These are phyloP conservation scores for Tulasnella calospora DNA, from an alignment of 768 basidiomycete genomes.

Conservation along the genomic window DNA sequence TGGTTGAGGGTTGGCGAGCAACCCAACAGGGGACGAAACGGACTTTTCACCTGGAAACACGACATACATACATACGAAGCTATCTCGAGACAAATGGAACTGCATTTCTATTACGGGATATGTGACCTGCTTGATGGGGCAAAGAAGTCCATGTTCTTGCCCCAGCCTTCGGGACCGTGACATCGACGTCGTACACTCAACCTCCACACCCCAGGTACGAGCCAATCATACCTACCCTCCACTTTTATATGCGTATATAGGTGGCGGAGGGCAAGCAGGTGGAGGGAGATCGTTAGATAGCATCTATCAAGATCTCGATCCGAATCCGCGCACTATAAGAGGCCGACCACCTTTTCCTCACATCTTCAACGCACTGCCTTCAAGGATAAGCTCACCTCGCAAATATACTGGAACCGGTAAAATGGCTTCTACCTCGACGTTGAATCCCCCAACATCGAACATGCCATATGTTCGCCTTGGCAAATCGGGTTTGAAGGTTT, in stretches of 20 bases:
- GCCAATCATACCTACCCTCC: not conserved
- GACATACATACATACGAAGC: too few species aligned
- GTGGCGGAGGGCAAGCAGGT: not conserved
- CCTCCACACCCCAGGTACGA: not conserved
- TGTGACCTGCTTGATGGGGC: too few species aligned
- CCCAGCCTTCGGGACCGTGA: too few species aligned
- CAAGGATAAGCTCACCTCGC: not conserved
- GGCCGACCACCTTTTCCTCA: not conserved
- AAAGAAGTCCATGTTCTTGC: too few species aligned
- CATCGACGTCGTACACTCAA: not conserved
- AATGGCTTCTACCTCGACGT: not conserved
- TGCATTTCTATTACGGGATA: too few species aligned
- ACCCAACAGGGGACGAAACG: too few species aligned
- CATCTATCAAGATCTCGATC: not conserved
- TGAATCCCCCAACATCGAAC: not conserved
- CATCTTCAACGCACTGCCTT: not conserved
- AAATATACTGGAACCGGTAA: not conserved
- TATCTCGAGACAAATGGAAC: too few species aligned
- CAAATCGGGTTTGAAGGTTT: constrained; percentile 10
- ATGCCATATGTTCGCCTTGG: constrained; percentile 16
- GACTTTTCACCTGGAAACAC: too few species aligned
- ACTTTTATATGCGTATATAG: not conserved
- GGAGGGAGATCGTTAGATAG: not conserved
- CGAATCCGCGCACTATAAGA: not conserved
- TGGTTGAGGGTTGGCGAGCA: too few species aligned